These are phyloP conservation scores for Crithidia brevicula DNA, from an alignment of 208 protist species.

Conservation along the genomic window DNA sequence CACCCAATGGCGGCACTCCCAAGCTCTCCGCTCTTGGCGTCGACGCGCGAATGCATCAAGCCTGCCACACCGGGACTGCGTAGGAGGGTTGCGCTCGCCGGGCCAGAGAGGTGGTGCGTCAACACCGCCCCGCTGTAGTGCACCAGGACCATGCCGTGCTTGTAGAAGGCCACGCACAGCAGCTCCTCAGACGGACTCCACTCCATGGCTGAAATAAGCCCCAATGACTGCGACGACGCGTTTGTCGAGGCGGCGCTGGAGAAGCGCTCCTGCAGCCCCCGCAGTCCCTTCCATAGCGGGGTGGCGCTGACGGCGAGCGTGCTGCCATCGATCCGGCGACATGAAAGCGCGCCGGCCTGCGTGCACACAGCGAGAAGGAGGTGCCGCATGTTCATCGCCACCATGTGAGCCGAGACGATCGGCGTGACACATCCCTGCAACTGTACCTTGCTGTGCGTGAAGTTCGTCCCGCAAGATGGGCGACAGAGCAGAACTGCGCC, in stretches of 20 bases:
- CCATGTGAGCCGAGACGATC: constrained; percentile 34
- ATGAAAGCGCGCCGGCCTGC: constrained; percentile 55
- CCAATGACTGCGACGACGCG: constrained; percentile 15
- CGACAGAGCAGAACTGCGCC: constrained; percentile 55
- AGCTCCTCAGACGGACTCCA: constrained; percentile 65
- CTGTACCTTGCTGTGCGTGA: constrained; percentile 40
- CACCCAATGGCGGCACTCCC: constrained; percentile 15
- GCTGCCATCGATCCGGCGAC: constrained; percentile 38
- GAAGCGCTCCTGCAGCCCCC: constrained; percentile 33
- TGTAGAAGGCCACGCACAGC: constrained; percentile 68
- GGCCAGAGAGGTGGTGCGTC: constrained; percentile 32
- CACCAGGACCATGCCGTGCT: constrained; percentile 56
- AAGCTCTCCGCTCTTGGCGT: neutral
- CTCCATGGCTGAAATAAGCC: constrained; percentile 52
- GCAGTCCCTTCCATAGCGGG: constrained; percentile 57
- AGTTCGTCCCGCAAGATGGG: constrained; percentile 49
- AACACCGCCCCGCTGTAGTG: constrained; percentile 74
- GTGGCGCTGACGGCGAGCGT: constrained; percentile 25
- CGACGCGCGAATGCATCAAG: neutral
- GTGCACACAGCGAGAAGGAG: constrained; percentile 59
- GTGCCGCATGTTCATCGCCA: constrained; percentile 60
- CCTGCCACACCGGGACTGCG: constrained; percentile 8
- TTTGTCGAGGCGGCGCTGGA: neutral
- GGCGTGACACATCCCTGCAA: constrained; percentile 43
- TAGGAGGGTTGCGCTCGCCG: constrained; percentile 18